A percentile compares a stretch with the other conserved stretches of the same genome.
Evolutionary conservation across 2,329 filamentous ascomycete genomes (phyloP).

Genomic region (Cyphellophora europaea): DNA sequence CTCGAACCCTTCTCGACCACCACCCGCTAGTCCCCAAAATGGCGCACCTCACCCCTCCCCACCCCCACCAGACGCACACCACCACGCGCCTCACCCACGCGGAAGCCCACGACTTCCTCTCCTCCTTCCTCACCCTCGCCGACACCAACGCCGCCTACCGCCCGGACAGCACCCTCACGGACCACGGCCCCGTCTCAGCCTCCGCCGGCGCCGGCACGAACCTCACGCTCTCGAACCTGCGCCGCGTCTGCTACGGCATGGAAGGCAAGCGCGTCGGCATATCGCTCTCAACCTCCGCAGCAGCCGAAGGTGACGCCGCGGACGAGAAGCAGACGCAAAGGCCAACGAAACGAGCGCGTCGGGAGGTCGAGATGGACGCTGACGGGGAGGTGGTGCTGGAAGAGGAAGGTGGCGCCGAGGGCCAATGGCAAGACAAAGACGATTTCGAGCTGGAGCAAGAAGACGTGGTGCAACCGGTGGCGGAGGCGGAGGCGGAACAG

Average conservation of each 20-base stretch:
- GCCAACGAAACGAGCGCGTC: constrained; percentile 3
- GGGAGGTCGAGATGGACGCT: too few relatives aligned
- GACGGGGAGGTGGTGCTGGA: too few relatives aligned
- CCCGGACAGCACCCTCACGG: constrained; percentile 41
- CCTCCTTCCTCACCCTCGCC: constrained; percentile 14
- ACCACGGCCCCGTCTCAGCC: constrained; percentile 14
- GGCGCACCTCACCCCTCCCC: too few relatives aligned
- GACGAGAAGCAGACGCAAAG: constrained; percentile 3
- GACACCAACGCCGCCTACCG: constrained; percentile 30
- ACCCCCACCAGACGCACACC: too few relatives aligned
- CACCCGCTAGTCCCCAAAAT: too few relatives aligned
- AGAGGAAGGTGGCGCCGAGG: constrained; percentile 2
- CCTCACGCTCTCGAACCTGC: constrained; percentile 16
- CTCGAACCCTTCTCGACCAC: too few relatives aligned
- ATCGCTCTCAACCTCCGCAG: constrained; percentile 4
- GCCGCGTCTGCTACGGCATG: constrained; percentile 15
- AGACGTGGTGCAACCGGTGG: constrained; percentile 20
- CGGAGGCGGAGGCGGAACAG: constrained; percentile 26
- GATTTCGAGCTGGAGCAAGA: constrained; percentile 12
- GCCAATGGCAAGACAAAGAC: constrained; percentile 17
- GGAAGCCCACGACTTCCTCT: constrained; percentile 16
- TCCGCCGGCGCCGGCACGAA: constrained; percentile 9
- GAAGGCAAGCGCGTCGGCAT: constrained; percentile 13
- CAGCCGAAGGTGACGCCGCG: constrained; percentile 4
- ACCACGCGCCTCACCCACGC: constrained; percentile 16